A percentile compares a stretch with the other conserved stretches of the same genome.
phyloP scores from a whole-genome alignment of 805 yeast genomes.

The Candida parachauliodes region DNA sequence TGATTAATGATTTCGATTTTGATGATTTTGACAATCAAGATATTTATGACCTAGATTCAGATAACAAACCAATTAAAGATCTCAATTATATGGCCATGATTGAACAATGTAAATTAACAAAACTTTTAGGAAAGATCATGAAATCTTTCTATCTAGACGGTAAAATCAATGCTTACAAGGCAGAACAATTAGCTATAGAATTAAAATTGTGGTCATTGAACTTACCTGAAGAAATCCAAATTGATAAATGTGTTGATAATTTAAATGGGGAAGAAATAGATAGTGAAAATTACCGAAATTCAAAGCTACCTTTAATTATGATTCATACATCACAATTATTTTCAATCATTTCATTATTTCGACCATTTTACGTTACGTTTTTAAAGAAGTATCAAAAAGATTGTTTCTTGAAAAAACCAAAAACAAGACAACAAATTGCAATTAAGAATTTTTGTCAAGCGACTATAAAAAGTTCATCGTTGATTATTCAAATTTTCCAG shows the following conservation, averaged over 20 bases:
- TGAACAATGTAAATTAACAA: constrained; percentile 24
- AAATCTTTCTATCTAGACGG: constrained; percentile 29
- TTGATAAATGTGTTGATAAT: constrained; percentile 16
- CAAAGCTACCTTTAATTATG: constrained; percentile 18
- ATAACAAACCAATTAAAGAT: constrained; percentile 4
- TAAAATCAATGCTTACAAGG: constrained; percentile 21
- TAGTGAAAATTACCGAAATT: constrained; percentile 9
- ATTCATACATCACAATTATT: constrained; percentile 33
- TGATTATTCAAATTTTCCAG: constrained; percentile 15
- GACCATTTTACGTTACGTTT: constrained; percentile 35
- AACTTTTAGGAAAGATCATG: constrained; percentile 26
- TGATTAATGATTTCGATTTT: constrained; percentile 34
- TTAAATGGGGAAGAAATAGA: background rate
- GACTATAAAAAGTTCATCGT: constrained; percentile 12
- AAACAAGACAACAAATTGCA: too few relatives aligned
- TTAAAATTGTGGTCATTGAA: constrained; percentile 31
- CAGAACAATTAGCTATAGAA: constrained; percentile 32
- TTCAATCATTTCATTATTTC: constrained; percentile 33
- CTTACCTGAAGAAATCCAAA: constrained; percentile 26
- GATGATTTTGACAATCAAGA: constrained; percentile 22
- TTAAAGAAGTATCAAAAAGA: constrained; percentile 3
- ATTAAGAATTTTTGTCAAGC: constrained; percentile 13
- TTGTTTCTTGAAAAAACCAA: background rate
- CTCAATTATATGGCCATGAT: constrained; percentile 15
- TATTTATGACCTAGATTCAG: constrained; percentile 3